Evolutionary conservation across 2,329 filamentous ascomycete genomes (phyloP), one percentile per base, ranked within the genome.

Genomic region (Meredithiella fracta): DNA sequence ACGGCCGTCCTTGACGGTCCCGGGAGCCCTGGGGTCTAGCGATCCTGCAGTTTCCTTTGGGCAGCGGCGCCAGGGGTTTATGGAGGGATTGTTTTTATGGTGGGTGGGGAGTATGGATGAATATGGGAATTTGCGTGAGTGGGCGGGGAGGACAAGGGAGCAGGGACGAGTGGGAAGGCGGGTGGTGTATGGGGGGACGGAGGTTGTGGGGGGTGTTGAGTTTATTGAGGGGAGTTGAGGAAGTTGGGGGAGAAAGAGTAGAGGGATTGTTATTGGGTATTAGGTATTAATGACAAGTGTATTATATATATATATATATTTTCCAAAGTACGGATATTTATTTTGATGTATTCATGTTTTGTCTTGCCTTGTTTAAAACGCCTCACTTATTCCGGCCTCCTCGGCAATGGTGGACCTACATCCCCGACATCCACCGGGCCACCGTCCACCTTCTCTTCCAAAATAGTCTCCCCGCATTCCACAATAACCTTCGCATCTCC

Each of bases 21-120:
- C 69, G 7, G 65, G 67, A 60, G 66, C 63, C 44, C 71, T 71
- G 40, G 40, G 15, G 8, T 44, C 73, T 58, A 71, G 73, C 20
- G 88, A 88, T 2, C 86, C 84, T 23, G 77, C 79, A 34, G 90
- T 89, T 5, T 94, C 81, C 56, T 97, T 97, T 67, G 92, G 91
- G 1, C 91, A 97, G 69, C 73, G 89, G 59, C 75, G 91, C 55
- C 90, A 95, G 64, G 89, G 87, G 0, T 96, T 91, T 68, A 86
- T 80, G 51, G 90, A 95, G 64, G 86, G 1, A 83, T 95, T 55
- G 87, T 95, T n/a, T 95, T 96, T 65, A 91, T 87, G 0, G 88
- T 94, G 2, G 92, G 92, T 3, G 92, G 94, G 50, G 92, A 96
- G 89, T 66, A 97, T 98, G 86, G 92, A 98, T 63, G 92, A 98